Evolutionary conservation across 768 basidiomycete genomes (phyloP), one percentile per base, ranked within the genome.

Genomic region (Crucibulum laeve): DNA sequence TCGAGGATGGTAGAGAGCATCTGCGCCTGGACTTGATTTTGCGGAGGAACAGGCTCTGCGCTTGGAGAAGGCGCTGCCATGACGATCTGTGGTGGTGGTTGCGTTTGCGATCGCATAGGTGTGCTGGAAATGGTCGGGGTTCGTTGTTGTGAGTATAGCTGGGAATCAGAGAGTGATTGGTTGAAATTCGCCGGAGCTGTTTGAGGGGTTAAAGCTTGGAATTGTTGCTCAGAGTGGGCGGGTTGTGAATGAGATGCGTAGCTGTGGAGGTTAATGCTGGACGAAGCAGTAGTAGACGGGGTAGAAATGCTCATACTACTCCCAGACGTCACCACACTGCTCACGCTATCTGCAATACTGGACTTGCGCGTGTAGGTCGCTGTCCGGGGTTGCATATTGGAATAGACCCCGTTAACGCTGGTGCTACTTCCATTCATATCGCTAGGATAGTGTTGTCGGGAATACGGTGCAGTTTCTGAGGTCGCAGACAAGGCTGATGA

Each of bases 311-410:
- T 54, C 37, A 38, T 39, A 44, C 46, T 56, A 40, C 54, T 55
- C 24, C 52, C 51, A 14, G 55, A 51, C 24, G 58, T 59, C 19
- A 56, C 40, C 21, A 53, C 40, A 48, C 61, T 68, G 40, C 55
- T 62, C 36, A 61, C 48, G 45, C 63, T 67, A 37, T 70, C 69
- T 13, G 61, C 61, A 37, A 70, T 42, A 41, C 67, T 68, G 15
- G 64, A 55, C 56, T 68, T 69, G 38, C 68, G 67, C 15, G 64
- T 51, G 38, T 58, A 57, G 14, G 52, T 49, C 24, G 47, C 37
- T 11, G 58, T 51, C 24, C 52, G 55, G 30, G 45, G 42, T 5
- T 24, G 52, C 42, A 38, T 50, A 38, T n/a, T 38, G n/a, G 4
- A 41, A 34, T 38, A 13, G 5, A 30, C 24, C 3, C 25, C 19